A percentile compares a stretch with the other conserved stretches of the same genome.
phyloP scores from a whole-genome alignment of 148 eudicot genomes.

The Silene uniflora region DNA sequence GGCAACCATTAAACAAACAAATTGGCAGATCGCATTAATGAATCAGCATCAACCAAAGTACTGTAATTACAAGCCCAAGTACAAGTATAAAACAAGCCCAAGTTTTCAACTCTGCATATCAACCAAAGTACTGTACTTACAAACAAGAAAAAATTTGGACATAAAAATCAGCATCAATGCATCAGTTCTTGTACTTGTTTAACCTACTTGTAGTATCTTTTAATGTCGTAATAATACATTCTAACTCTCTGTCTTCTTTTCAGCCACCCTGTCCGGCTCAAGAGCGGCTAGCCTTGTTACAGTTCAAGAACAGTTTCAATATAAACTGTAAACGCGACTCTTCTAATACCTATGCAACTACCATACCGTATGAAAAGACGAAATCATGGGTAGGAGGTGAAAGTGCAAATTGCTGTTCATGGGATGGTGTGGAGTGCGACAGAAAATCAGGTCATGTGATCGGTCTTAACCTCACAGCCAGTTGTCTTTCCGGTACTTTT shows the following conservation, averaged over 20 bases:
- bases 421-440: conserved; percentile 41
- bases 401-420: conserved; percentile 26
- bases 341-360: neutral
- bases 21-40: neutral
- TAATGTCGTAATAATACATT: neutral
- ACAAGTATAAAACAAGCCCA: neutral
- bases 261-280: conserved; percentile 18
- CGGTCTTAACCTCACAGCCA: conserved; percentile 32
- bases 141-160: too few species aligned
- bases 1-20: neutral
- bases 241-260: neutral
- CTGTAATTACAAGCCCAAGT: neutral
- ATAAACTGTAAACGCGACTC: conserved; percentile 2
- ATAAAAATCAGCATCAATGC: neutral
- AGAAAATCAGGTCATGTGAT: conserved; percentile 21
- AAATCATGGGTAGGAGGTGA: neutral
- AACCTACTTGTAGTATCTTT: neutral
- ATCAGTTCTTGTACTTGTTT: neutral
- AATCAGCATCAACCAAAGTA: neutral
- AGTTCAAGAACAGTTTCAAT: conserved; percentile 14
- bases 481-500: conserved; percentile 25
- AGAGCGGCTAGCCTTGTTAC: conserved; percentile 13
- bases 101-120: neutral
- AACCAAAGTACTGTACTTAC: neutral
- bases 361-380: neutral